Evolutionary conservation across 2,329 filamentous ascomycete genomes (phyloP).

Genomic region (Colletotrichum limetticola): DNA sequence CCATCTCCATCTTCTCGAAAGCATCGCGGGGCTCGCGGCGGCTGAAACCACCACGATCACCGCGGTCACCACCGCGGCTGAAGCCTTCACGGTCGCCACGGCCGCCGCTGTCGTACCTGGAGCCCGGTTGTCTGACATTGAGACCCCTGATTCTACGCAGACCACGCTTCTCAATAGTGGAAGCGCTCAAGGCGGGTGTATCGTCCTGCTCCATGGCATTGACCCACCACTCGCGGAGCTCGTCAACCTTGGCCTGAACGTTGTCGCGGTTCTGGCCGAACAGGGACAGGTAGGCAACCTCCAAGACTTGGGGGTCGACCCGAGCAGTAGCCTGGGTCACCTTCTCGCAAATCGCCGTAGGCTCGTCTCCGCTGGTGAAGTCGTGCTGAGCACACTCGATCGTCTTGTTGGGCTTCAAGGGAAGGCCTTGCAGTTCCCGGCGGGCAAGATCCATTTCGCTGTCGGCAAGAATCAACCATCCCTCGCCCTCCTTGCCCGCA

Average conservation of each 20-base stretch:
- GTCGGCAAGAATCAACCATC: constrained; percentile 72
- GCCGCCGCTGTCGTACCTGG: not conserved
- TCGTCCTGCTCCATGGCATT: constrained; percentile 62
- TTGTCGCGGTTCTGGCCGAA: constrained; percentile 61
- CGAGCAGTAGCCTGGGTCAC: constrained; percentile 49
- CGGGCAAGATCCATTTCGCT: constrained; percentile 62
- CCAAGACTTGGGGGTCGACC: constrained; percentile 44
- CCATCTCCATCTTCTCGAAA: constrained; percentile 35
- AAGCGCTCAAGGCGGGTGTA: constrained; percentile 38
- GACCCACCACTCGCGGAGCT: constrained; percentile 64
- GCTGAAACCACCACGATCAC: constrained; percentile 23
- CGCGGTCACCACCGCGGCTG: constrained; percentile 29
- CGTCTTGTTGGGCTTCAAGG: constrained; percentile 65
- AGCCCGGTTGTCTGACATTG: constrained; percentile 41
- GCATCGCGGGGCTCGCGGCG: constrained; percentile 36
- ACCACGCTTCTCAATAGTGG: constrained; percentile 42
- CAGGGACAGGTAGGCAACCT: constrained; percentile 64
- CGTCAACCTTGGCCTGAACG: constrained; percentile 52
- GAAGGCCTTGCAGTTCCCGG: constrained; percentile 65
- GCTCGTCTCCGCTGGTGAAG: constrained; percentile 40
- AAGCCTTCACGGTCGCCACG: not conserved
- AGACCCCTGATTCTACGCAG: constrained; percentile 45
- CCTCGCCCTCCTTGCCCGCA: constrained; percentile 78
- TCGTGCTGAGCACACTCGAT: constrained; percentile 65
- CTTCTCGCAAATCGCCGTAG: constrained; percentile 44